A percentile compares a stretch with the other conserved stretches of the same genome.
These are phyloP conservation scores for Mycena maculata DNA, from an alignment of 768 basidiomycete species.

Conservation along the genomic window DNA sequence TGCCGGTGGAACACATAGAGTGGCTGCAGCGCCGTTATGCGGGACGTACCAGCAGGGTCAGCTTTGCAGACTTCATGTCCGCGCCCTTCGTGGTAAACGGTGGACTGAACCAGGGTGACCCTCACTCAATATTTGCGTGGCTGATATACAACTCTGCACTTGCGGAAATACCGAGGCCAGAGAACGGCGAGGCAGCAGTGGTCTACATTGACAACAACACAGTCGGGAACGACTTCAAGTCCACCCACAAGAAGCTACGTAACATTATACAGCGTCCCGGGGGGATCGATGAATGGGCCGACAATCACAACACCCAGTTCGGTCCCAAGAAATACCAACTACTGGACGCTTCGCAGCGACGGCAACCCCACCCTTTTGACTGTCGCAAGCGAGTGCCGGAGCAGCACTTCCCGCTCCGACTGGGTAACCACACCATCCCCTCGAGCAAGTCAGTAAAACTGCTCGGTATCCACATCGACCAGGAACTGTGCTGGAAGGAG, in stretches of 20 bases:
- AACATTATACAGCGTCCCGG: slow-evolving; percentile 30
- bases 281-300: slow-evolving; percentile 43
- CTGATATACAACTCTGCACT: slow-evolving; percentile 37
- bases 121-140: slow-evolving; percentile 37
- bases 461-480: slow-evolving; percentile 48
- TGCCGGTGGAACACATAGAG: slow-evolving; percentile 36
- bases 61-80: slow-evolving; percentile 44
- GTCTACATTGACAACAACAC: slow-evolving; percentile 19
- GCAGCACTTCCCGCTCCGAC: not conserved
- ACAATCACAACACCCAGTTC: slow-evolving; percentile 40
- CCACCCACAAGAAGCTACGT: slow-evolving; percentile 28
- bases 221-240: slow-evolving; percentile 22
- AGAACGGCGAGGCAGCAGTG: slow-evolving; percentile 22
- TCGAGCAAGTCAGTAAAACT: slow-evolving; percentile 37
- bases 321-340: slow-evolving; percentile 38
- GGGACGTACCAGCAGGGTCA: slow-evolving; percentile 34
- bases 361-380: not conserved
- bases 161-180: slow-evolving; percentile 1
- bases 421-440: slow-evolving; percentile 32
- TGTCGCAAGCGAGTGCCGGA: not conserved
- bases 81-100: slow-evolving; percentile 24
- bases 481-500: too few species aligned
- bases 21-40: slow-evolving; percentile 34
- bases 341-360: slow-evolving; percentile 8
- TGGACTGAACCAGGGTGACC: slow-evolving; percentile 32